Evolutionary conservation across 257 asterid species (phyloP).

Genomic region (Ophiorrhiza pumila): DNA sequence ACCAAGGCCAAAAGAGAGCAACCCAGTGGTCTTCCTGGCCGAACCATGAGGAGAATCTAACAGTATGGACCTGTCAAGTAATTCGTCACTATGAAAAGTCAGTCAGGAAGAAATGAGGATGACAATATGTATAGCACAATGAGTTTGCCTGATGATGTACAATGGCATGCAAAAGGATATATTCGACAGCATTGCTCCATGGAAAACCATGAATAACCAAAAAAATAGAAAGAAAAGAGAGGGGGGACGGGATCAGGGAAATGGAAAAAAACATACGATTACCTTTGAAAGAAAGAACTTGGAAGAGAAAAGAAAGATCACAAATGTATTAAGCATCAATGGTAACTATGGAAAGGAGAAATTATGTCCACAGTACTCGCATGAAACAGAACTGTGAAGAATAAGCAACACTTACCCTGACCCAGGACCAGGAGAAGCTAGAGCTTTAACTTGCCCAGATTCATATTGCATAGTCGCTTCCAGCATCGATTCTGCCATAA

Average conservation of each 20-base stretch:
- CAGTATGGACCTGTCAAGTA: conserved; percentile 31
- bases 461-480: conserved; percentile 84
- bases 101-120: neutral
- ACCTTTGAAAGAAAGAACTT: neutral
- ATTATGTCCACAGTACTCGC: neutral
- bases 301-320: neutral
- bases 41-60: conserved; percentile 35
- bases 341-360: neutral
- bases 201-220: no score
- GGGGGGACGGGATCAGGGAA: neutral
- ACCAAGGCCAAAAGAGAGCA: conserved; percentile 73
- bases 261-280: neutral
- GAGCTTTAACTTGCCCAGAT: conserved; percentile 79
- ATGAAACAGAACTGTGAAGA: conserved; percentile 1
- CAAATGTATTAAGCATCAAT: neutral
- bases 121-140: neutral
- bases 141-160: neutral
- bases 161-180: no score
- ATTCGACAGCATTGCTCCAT: no score
- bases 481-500: conserved; percentile 86
- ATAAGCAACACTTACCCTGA: conserved; percentile 33
- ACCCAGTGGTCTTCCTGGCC: conserved; percentile 47
- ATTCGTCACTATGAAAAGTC: conserved; percentile 7
- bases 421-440: conserved; percentile 69
- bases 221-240: no score